Percentiles rank a stretch among this genome's conserved stretches.
phyloP scores from a whole-genome alignment of 225 moss, liverwort and hornwort species.

The Marchantia polymorpha region DNA sequence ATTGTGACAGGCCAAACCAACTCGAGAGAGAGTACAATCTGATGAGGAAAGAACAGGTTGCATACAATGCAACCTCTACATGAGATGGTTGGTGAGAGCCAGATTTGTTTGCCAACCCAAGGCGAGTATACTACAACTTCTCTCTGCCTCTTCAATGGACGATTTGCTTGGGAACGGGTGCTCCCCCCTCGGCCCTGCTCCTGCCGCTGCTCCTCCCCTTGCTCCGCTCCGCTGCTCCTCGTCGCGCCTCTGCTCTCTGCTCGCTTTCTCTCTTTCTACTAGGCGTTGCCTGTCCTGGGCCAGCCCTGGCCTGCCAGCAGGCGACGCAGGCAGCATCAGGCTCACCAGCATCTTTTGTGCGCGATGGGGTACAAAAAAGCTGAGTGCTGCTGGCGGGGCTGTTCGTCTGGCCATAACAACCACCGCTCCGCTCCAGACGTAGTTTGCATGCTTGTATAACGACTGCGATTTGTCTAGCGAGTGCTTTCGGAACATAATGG shows the following conservation, averaged over 20 bases:
- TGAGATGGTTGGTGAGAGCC: slow-evolving; percentile 13
- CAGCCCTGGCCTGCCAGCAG: background rate
- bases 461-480: slow-evolving; percentile 9
- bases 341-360: background rate
- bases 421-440: slow-evolving; percentile 16
- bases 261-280: background rate
- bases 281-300: background rate
- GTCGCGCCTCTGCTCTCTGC: background rate
- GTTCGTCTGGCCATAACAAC: slow-evolving; percentile 11
- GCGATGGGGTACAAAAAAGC: slow-evolving; percentile 8
- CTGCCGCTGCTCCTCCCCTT: background rate
- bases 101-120: slow-evolving; percentile 1
- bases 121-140: slow-evolving; percentile 2
- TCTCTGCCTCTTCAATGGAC: background rate
- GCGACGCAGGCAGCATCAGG: background rate
- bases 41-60: slow-evolving; percentile 15
- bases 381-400: background rate
- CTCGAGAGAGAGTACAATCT: slow-evolving; percentile 11
- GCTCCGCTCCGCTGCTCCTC: background rate
- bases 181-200: background rate
- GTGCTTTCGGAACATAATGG: background rate
- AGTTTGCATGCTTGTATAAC: slow-evolving; percentile 20
- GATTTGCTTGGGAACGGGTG: slow-evolving; percentile 8
- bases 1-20: slow-evolving; percentile 6
- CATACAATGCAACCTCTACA: slow-evolving; percentile 10